These are phyloP conservation scores for Daldinia grandis DNA, from an alignment of 495 filamentous ascomycete species.

Conservation along the genomic window DNA sequence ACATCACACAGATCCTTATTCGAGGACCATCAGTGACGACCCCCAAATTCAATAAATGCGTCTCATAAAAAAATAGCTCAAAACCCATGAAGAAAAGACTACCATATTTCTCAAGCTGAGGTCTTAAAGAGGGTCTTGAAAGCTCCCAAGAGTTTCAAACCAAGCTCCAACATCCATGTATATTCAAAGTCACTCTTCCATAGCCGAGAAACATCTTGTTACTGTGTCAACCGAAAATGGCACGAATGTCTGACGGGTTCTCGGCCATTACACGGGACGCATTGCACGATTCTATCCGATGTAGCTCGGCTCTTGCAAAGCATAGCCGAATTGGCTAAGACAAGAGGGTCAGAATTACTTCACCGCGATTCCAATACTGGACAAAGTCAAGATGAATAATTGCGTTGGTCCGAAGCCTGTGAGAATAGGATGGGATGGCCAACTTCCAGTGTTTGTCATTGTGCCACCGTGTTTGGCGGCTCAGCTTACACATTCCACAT, in stretches of 20 bases:
- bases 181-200: constrained; percentile 32
- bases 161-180: constrained; percentile 20
- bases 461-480: constrained; percentile 12
- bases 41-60: constrained; percentile 31
- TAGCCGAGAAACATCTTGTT: constrained; percentile 28
- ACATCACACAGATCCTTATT: constrained; percentile 39
- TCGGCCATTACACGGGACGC: constrained; percentile 30
- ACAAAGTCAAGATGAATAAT: not conserved
- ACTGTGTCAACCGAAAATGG: constrained; percentile 37
- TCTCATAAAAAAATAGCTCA: constrained; percentile 43
- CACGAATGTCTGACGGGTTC: constrained; percentile 43
- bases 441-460: not conserved
- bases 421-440: not conserved
- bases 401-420: constrained; percentile 1
- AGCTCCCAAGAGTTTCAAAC: constrained; percentile 24
- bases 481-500: constrained; percentile 37
- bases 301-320: constrained; percentile 38
- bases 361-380: not conserved
- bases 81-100: constrained; percentile 21
- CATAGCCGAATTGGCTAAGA: constrained; percentile 14
- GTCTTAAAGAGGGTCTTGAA: constrained; percentile 12
- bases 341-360: constrained; percentile 5
- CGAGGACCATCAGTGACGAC: constrained; percentile 21
- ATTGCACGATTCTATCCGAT: constrained; percentile 40
- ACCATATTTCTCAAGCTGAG: constrained; percentile 34